Evolutionary conservation across 768 basidiomycete species (phyloP).

Genomic region (Termitomyces sp.): DNA sequence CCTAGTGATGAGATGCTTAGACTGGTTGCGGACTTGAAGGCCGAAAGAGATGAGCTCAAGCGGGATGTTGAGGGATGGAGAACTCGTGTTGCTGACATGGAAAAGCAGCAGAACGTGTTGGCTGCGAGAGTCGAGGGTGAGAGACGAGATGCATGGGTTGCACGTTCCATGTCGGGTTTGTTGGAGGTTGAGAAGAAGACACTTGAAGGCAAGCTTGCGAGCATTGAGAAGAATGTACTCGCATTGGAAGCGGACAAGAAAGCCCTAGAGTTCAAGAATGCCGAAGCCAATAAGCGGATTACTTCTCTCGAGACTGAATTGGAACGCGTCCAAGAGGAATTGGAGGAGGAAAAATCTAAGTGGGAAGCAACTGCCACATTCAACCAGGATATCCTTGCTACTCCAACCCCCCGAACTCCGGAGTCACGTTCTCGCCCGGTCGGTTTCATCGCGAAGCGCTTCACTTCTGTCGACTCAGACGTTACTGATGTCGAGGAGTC

Average conservation of each 20-base stretch:
- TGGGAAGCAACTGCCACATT: conserved; percentile 7
- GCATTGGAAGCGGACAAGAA: conserved; percentile 27
- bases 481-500: conserved; percentile 64
- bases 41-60: conserved; percentile 86
- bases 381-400: conserved; percentile 36
- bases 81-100: conserved; percentile 69
- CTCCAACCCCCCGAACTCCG: conserved; percentile 40
- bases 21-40: conserved; percentile 74
- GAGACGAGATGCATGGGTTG: conserved; percentile 79
- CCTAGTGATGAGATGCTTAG: conserved; percentile 78
- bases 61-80: conserved; percentile 89
- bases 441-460: conserved; percentile 31
- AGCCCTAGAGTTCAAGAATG: conserved; percentile 31
- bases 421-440: conserved; percentile 20
- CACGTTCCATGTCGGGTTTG: conserved; percentile 66
- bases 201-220: conserved; percentile 46
- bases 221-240: conserved; percentile 27
- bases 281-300: conserved; percentile 28
- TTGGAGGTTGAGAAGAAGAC: conserved; percentile 65
- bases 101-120: conserved; percentile 64
- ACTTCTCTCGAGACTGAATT: conserved; percentile 50
- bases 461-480: conserved; percentile 61
- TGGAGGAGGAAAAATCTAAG: conserved; percentile 23
- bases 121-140: conserved; percentile 72
- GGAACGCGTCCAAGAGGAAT: conserved; percentile 29